Base-by-base conservation (phyloP, 495 filamentous ascomycete species). In the Tuber calosporum region DNA sequence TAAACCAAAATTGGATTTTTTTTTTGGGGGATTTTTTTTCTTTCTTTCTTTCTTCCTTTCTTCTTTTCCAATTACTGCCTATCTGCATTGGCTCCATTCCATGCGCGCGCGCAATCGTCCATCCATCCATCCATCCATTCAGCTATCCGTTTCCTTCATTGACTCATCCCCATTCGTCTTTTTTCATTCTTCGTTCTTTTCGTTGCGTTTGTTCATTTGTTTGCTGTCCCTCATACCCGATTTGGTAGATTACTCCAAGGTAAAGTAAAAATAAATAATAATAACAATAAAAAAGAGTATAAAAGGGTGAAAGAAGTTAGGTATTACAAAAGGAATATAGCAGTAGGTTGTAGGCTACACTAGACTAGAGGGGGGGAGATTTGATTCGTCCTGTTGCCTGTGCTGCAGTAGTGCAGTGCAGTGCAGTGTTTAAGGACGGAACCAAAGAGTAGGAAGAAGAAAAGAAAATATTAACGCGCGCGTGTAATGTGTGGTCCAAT, bases 261-360 rank as follows among this genome's bases (percentile, higher is more conserved):
- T 34, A 62, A 53, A 6, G 6, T 6, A 53, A n/a, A 53, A 9
- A 26, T 26, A 53, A 53, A 53, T 53, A 53, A 43, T 1, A 5
- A 5, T 17, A 22, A 48, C 20, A 20, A 19, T 69, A 42, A 37
- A 68, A 40, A 26, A 20, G 4, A 34, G 6, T 68, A 68, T 68
- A 42, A 42, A 42, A 69, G 34, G 41, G 34, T 19, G 67, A 38
- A 69, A 41, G 67, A 38, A 69, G 40, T 69, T 38, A 42, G 36
- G 26, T 69, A 69, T 39, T 69, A 69, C 37, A 69, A 69, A 42
- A 69, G 67, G 67, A 42, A 69, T 69, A 69, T 19, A 9, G 34
- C 22, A 42, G 40, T 69, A 69, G 37, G 67, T 13, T 38, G 40
- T n/a, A 69, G 22, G 34, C 39, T 69, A 71, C 48, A 17, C 69